Percentiles rank a stretch among this genome's conserved stretches.
These are phyloP conservation scores for Scedosporium aurantiacum DNA, from an alignment of 2,329 filamentous ascomycete genomes.

Conservation along the genomic window DNA sequence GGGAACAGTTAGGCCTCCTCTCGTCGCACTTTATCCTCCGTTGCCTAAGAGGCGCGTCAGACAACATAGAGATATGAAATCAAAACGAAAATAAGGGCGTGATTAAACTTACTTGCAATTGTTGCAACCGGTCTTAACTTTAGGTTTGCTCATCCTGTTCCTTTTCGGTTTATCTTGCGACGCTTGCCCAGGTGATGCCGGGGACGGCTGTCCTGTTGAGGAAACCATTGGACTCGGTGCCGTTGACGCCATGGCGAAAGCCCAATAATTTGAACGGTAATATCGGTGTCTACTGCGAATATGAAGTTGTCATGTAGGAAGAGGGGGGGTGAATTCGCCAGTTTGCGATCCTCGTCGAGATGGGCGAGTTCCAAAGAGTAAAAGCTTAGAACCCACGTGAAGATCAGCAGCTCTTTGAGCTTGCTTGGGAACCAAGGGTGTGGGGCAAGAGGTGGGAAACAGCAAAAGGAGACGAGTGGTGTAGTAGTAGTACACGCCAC, in stretches of 20 bases:
- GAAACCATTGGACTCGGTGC: background rate
- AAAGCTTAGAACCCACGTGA: background rate
- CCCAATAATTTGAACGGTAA: background rate
- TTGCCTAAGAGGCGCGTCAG: constrained; percentile 25
- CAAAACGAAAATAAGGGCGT: background rate
- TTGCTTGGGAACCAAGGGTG: background rate
- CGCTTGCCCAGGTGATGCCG: background rate
- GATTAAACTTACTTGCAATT: constrained; percentile 48
- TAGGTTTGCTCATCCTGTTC: constrained; percentile 42
- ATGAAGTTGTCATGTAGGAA: background rate
- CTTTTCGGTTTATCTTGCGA: constrained; percentile 23
- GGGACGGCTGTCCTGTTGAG: background rate
- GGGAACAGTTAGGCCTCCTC: constrained; percentile 45
- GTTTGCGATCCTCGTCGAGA: background rate
- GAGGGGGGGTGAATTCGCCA: background rate
- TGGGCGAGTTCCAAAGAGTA: background rate
- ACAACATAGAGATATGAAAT: background rate
- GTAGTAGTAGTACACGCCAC: background rate
- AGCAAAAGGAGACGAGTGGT: background rate
- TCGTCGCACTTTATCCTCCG: constrained; percentile 59
- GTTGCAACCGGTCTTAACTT: constrained; percentile 55
- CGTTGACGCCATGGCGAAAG: background rate
- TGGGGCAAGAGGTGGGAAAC: background rate
- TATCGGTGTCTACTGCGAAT: background rate
- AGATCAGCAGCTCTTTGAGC: background rate